Percentiles rank a stretch among this genome's conserved stretches.
Evolutionary conservation across 2,329 filamentous ascomycete genomes (phyloP).

Genomic region (Thermothelomyces thermophilus): DNA sequence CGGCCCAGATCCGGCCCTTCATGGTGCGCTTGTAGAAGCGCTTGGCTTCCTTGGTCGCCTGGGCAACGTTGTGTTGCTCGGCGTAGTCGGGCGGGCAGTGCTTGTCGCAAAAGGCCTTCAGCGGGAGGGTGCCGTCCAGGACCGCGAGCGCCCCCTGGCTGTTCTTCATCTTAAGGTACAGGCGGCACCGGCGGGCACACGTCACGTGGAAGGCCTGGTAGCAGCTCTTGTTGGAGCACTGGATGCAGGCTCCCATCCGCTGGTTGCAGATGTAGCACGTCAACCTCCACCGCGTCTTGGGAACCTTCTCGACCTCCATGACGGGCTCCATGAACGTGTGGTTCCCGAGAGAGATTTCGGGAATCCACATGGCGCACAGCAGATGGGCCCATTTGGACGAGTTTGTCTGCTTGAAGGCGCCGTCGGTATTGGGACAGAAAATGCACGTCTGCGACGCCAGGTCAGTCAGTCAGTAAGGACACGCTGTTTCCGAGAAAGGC

Average conservation of each 20-base stretch:
- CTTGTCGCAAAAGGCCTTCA: conserved; percentile 94
- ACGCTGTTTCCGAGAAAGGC: conserved; percentile 6
- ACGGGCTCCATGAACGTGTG: conserved; percentile 98
- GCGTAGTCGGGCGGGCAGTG: conserved; percentile 88
- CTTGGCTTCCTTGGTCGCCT: conserved; percentile 74
- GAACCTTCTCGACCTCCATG: conserved; percentile 96
- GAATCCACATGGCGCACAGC: conserved; percentile 97
- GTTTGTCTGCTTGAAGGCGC: conserved; percentile 97
- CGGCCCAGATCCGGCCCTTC: conserved; percentile 84
- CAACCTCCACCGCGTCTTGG: conserved; percentile 87
- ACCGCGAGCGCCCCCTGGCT: conserved; percentile 71
- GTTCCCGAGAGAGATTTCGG: conserved; percentile 91
- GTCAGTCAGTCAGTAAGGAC: conserved; percentile 1
- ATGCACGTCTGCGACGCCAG: conserved; percentile 65
- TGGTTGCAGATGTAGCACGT: conserved; percentile 96
- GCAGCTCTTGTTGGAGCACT: conserved; percentile 95
- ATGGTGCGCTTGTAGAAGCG: conserved; percentile 86
- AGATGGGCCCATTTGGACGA: conserved; percentile 95
- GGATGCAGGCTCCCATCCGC: conserved; percentile 96
- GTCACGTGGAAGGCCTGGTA: conserved; percentile 97
- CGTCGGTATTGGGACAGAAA: conserved; percentile 95
- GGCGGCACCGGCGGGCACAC: conserved; percentile 77
- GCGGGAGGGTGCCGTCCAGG: conserved; percentile 68
- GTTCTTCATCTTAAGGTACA: conserved; percentile 96
- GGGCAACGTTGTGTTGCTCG: conserved; percentile 74